Evolutionary conservation across 441 rosid species (phyloP), one percentile per base, ranked within the genome.

Genomic region (Flueggea neowawraea): DNA sequence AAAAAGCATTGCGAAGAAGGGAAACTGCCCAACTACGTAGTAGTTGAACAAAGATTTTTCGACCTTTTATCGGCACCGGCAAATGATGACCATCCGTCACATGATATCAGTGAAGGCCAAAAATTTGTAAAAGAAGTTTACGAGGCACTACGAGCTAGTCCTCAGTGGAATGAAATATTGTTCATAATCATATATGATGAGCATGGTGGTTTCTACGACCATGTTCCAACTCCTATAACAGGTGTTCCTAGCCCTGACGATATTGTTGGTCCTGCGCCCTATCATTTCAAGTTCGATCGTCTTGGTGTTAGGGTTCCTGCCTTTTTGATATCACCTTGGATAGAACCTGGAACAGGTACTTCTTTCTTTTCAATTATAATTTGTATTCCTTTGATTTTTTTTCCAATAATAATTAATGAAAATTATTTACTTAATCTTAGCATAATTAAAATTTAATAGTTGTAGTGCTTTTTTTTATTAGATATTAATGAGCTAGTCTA

Each of bases 131-230:
- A 88, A 71, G 82, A 87, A 65, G 91, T 93, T 6, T 90, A 93
- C 50, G 96, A 93, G 73, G 84, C 92, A 10, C 77, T 90, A 7
- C 69, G 98, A 73, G 79, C 80, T 6, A 93, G 97, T 68, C 96
- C 97, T 9, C 94, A 85, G 16, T 93, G 98, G 98, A 82, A 87
- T 8, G 84, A 90, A 75, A 87, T 60, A 3, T 62, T 93, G 41
- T 80, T 88, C 43, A 14, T 90, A 1, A 58, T 93, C 56, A 71
- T 78, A 17, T 93, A 93, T 13, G 97, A 93, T 66, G 97, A 93
- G 59, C 98, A 93, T 51, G 98, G 98, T 3, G 98, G 97, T n/a
- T 90, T 84, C 70, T 93, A 85, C 33, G 97, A 93, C 67, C 98
- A 93, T 65, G 98, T 87, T 39, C 91, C 93, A 3, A 90, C 97